These are phyloP conservation scores for Mimosa pudica DNA, from an alignment of 306 rosid species.

Conservation along the genomic window DNA sequence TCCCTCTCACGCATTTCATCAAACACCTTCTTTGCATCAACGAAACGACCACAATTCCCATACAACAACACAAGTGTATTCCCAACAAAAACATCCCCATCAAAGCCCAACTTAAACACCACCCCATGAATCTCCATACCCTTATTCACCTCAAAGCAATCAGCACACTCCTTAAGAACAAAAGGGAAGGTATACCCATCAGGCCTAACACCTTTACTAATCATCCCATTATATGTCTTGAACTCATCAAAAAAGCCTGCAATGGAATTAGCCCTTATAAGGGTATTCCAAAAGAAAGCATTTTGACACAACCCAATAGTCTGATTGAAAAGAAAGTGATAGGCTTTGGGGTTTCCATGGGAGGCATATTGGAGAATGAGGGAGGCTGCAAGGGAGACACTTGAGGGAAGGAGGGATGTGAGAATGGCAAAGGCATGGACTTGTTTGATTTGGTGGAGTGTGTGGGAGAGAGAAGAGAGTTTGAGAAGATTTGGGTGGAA, in stretches of 20 bases:
- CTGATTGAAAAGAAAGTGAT: slow-evolving; percentile 54
- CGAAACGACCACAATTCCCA: slow-evolving; percentile 51
- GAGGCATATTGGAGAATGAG: slow-evolving; percentile 74
- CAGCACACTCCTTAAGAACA: slow-evolving; percentile 71
- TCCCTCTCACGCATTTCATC: slow-evolving; percentile 83
- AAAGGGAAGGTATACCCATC: slow-evolving; percentile 82
- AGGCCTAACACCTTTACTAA: slow-evolving; percentile 52
- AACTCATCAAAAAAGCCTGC: slow-evolving; percentile 55
- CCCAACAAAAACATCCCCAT: slow-evolving; percentile 67
- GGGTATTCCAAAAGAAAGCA: slow-evolving; percentile 80
- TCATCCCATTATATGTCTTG: slow-evolving; percentile 64
- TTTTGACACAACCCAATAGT: slow-evolving; percentile 49
- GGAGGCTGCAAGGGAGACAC: slow-evolving; percentile 74
- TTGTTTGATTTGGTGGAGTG: slow-evolving; percentile 68
- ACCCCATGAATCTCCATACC: slow-evolving; percentile 80
- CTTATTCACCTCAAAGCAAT: slow-evolving; percentile 48
- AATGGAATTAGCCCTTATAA: slow-evolving; percentile 65
- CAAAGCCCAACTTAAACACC: slow-evolving; percentile 67
- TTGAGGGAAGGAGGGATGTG: slow-evolving; percentile 63
- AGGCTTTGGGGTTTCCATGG: slow-evolving; percentile 40
- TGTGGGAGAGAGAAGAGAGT: slow-evolving; percentile 42
- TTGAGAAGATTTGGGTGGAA: slow-evolving; percentile 51
- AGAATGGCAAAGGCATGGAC: slow-evolving; percentile 63
- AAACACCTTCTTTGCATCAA: slow-evolving; percentile 57
- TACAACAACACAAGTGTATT: slow-evolving; percentile 72